Evolutionary conservation across 2,329 filamentous ascomycete genomes (phyloP).

Genomic region (Botrytis pseudocinerea): DNA sequence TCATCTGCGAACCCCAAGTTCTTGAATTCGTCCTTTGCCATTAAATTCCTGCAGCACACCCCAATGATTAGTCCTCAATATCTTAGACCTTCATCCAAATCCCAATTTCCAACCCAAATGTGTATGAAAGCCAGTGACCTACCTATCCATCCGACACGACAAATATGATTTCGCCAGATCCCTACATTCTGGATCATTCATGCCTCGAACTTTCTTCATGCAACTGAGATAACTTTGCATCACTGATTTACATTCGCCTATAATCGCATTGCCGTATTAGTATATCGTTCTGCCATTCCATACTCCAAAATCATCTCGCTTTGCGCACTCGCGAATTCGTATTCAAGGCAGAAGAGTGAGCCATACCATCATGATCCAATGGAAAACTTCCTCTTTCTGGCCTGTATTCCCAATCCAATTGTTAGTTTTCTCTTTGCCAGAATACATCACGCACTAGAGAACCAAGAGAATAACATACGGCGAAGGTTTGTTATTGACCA

Average conservation of each 20-base stretch:
- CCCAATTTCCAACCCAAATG: too few relatives aligned
- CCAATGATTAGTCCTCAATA: neutral
- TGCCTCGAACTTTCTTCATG: conserved; percentile 78
- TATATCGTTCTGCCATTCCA: conserved; percentile 19
- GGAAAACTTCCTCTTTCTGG: conserved; percentile 93
- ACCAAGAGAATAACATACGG: conserved; percentile 54
- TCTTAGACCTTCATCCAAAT: neutral
- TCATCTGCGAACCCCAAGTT: conserved; percentile 74
- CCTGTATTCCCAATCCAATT: conserved; percentile 46
- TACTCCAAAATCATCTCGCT: neutral
- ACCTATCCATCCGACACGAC: conserved; percentile 92
- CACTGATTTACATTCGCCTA: conserved; percentile 89
- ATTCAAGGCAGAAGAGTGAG: neutral
- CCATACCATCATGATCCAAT: conserved; percentile 83
- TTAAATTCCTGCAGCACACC: conserved; percentile 69
- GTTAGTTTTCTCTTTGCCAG: neutral
- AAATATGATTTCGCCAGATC: conserved; percentile 85
- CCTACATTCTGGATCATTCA: conserved; percentile 85
- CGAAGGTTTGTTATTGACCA: conserved; percentile 64
- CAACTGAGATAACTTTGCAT: conserved; percentile 86
- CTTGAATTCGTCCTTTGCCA: conserved; percentile 93
- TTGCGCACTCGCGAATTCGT: neutral
- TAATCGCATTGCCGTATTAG: conserved; percentile 6
- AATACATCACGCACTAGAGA: conserved; percentile 4
- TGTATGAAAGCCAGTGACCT: conserved; percentile 40